Evolutionary conservation across 495 filamentous ascomycete genomes (phyloP), one percentile per base, ranked within the genome.

Genomic region (Parathielavia appendiculata): DNA sequence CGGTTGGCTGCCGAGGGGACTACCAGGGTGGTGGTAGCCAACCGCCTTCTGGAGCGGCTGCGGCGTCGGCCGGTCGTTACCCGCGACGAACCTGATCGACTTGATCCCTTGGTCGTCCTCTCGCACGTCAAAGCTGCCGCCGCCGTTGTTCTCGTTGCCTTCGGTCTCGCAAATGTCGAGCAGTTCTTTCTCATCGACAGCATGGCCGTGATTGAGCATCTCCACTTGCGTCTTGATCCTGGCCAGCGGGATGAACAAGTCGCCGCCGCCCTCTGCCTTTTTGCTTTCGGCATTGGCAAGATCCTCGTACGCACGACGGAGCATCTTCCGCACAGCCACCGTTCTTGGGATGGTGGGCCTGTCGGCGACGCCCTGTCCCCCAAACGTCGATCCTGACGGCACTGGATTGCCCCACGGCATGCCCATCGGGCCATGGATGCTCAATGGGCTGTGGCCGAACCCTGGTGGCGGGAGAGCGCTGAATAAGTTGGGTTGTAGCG

Each of bases 111-210:
- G 34, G 10, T 65, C 74, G 23, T 72, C 79, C 43, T 82, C 78
- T 41, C 79, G 78, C 49, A 87, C 76, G 23, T 79, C 80, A 68
- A 97, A 95, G 43, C 78, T 85, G 19, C 93, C 93, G 52, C 93
- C 93, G 52, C 93, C 93, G 62, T 97, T 97, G 49, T 87, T 81
- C 0, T 76, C 66, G 64, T 89, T 95, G 57, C 93, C 93, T 67
- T 93, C 87, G 1, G 92, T 95, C 60, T 97, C 92, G 70, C 88
- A 92, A 56, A 95, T 89, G 48, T 90, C 87, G n/a, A 91, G 77
- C 70, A 98, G 78, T 61, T 96, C 91, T 32, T 82, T 75, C 51
- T 88, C 75, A 4, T 75, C 75, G 57, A 93, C 81, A 0, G 81
- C 71, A 2, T 80, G 72, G 41, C 90, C 86, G 40, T 79, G 72